Percentiles rank a stretch among this genome's conserved stretches.
These are phyloP conservation scores for Crithidia sp. DNA, from an alignment of 208 protist genomes.

Conservation along the genomic window DNA sequence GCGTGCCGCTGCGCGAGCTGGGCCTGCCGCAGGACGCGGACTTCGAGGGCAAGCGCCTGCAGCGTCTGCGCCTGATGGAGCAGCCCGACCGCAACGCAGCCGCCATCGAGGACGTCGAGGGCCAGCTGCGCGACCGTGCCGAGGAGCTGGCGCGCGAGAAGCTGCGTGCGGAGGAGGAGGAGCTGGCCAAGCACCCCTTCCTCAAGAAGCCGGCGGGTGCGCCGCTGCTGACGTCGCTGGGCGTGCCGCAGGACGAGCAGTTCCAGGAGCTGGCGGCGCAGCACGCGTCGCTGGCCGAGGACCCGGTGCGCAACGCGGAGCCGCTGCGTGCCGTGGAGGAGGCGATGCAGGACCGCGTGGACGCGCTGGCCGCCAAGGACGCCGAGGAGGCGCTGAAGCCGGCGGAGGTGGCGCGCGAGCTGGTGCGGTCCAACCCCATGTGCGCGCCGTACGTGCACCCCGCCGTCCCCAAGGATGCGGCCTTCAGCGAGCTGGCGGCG, in stretches of 20 bases:
- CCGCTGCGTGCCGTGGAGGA: conserved; percentile 11
- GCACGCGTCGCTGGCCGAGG: conserved; percentile 6
- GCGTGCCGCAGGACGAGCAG: conserved; percentile 35
- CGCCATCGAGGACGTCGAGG: too few species aligned
- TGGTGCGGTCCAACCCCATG: too few species aligned
- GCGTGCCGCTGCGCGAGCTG: conserved; percentile 37
- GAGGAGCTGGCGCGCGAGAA: conserved; percentile 29
- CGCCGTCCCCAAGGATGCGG: too few species aligned
- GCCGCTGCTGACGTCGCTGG: conserved; percentile 28
- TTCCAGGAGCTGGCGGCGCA: conserved; percentile 28
- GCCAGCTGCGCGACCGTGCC: conserved; percentile 14
- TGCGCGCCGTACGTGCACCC: too few species aligned
- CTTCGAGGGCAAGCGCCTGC: too few species aligned
- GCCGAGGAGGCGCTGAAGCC: too few species aligned
- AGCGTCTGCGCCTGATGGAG: too few species aligned
- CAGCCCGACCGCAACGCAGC: too few species aligned
- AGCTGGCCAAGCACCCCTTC: conserved; percentile 17
- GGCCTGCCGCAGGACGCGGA: conserved; percentile 26
- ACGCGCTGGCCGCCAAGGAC: too few species aligned
- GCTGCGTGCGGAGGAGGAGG: conserved; percentile 1
- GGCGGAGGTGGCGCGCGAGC: too few species aligned
- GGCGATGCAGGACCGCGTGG: conserved; percentile 23
- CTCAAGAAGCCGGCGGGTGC: too few species aligned
- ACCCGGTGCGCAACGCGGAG: not conserved
- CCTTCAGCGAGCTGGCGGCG: too few species aligned